Percentiles rank a stretch among this genome's conserved stretches.
These are phyloP conservation scores for Ammopiptanthus mongolicus DNA, from an alignment of 306 rosid species.

Conservation along the genomic window DNA sequence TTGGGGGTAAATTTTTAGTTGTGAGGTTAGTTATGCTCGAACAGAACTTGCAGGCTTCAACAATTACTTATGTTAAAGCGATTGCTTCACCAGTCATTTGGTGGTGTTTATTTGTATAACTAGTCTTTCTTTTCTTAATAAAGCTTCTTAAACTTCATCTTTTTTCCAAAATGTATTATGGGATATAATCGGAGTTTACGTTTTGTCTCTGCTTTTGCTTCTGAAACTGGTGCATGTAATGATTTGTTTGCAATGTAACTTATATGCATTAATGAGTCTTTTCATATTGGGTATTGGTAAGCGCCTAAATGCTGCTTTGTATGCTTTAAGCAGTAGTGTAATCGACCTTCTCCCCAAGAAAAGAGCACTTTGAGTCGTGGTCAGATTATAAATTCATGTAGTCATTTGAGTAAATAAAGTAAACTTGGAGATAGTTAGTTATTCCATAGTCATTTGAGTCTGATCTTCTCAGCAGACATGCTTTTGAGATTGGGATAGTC, in stretches of 20 bases:
- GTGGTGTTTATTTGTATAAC: constrained; percentile 39
- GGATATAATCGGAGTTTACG: constrained; percentile 1
- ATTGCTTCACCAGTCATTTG: constrained; percentile 25
- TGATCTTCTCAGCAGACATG: too few species aligned
- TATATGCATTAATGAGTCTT: background rate
- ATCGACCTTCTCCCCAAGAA: background rate
- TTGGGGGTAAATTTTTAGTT: constrained; percentile 24
- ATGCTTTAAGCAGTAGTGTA: background rate
- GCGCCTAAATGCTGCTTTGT: background rate
- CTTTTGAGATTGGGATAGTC: too few species aligned
- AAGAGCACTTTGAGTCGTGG: background rate
- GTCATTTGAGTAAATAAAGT: background rate
- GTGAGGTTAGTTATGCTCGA: constrained; percentile 34
- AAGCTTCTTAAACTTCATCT: constrained; percentile 39
- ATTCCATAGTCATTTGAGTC: too few species aligned
- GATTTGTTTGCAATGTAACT: constrained; percentile 20
- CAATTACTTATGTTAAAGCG: constrained; percentile 33
- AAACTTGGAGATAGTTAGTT: too few species aligned
- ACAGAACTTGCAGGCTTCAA: constrained; percentile 27
- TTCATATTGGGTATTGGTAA: background rate
- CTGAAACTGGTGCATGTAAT: constrained; percentile 29
- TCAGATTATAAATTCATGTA: background rate
- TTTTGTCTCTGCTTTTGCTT: constrained; percentile 15
- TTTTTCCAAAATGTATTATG: constrained; percentile 24
- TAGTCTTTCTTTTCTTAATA: constrained; percentile 49